Conservation (phyloP, 208 protist genomes). For the Leishmania turanica region DNA sequence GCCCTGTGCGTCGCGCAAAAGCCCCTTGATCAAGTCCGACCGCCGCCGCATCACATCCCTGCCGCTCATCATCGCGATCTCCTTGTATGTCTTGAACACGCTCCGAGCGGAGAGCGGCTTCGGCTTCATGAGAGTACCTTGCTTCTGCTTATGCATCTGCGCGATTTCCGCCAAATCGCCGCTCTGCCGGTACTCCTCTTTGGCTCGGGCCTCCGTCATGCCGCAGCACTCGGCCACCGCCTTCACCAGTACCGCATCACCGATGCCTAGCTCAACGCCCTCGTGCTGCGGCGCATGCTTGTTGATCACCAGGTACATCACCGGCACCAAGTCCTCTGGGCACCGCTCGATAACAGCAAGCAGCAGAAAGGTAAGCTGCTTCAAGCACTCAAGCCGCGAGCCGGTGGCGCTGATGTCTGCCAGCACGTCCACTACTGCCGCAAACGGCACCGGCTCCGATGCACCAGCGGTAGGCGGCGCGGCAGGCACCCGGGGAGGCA, state of each 20-base stretch:
- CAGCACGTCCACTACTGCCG: constrained; percentile 75
- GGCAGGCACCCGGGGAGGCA: constrained; percentile 14
- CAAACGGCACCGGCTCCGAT: constrained; percentile 58
- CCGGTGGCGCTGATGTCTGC: constrained; percentile 84
- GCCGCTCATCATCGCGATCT: constrained; percentile 93
- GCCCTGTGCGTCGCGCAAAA: constrained; percentile 92
- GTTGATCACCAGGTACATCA: constrained; percentile 96
- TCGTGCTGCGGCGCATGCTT: constrained; percentile 96
- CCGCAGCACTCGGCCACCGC: constrained; percentile 95
- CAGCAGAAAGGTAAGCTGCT: constrained; percentile 86
- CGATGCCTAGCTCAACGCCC: constrained; percentile 98
- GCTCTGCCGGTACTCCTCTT: constrained; percentile 84
- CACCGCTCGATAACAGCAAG: constrained; percentile 81
- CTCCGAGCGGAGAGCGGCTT: constrained; percentile 88
- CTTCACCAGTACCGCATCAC: constrained; percentile 96
- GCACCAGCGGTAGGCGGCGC: not conserved
- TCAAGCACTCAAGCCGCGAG: constrained; percentile 89
- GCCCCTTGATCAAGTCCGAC: constrained; percentile 91
- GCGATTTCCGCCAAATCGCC: constrained; percentile 97
- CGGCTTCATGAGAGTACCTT: constrained; percentile 91
- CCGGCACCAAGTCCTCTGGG: constrained; percentile 87
- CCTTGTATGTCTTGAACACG: constrained; percentile 91
- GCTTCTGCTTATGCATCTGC: constrained; percentile 82
- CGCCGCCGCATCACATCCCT: constrained; percentile 92
- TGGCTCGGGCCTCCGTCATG: constrained; percentile 80